These are phyloP conservation scores for Xenoacremonium recifei DNA, from an alignment of 2,329 filamentous ascomycete genomes.

Conservation along the genomic window DNA sequence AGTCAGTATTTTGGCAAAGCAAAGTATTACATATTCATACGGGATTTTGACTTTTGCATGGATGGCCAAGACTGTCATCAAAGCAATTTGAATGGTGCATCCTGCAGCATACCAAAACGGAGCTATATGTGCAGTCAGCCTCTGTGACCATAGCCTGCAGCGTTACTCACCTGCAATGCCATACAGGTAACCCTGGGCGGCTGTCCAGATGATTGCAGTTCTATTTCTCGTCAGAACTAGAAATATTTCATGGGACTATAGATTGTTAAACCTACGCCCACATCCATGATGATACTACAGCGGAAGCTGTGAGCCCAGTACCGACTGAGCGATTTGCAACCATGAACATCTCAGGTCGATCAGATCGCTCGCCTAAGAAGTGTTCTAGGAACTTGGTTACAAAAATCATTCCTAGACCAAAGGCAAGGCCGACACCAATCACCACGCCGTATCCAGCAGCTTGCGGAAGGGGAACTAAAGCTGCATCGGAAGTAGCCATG, in stretches of 20 bases:
- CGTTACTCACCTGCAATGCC: conserved; percentile 4
- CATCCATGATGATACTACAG: conserved; percentile 8
- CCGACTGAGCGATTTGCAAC: conserved; percentile 9
- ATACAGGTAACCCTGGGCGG: conserved; percentile 7
- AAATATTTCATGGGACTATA: neutral
- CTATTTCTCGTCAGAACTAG: neutral
- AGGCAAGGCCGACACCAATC: conserved; percentile 10
- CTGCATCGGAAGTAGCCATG: neutral
- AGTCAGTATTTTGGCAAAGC: no score
- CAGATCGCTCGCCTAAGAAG: conserved; percentile 7
- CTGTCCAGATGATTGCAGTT: conserved; percentile 10
- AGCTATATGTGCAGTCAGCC: neutral
- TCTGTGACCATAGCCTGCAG: neutral
- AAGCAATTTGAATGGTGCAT: conserved; percentile 9
- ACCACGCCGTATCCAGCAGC: conserved; percentile 10
- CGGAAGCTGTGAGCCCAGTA: conserved; percentile 7
- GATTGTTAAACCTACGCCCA: conserved; percentile 5
- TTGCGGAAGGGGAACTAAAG: conserved; percentile 6
- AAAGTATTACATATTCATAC: no score
- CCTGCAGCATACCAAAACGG: conserved; percentile 11
- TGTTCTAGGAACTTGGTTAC: conserved; percentile 7
- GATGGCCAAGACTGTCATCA: conserved; percentile 9
- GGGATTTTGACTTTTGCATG: conserved; percentile 11
- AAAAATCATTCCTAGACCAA: conserved; percentile 8
- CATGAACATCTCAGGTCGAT: conserved; percentile 10